These are phyloP conservation scores for Lichtheimia corymbifera DNA, from an alignment of 371 early-diverging fungal species.

Conservation along the genomic window DNA sequence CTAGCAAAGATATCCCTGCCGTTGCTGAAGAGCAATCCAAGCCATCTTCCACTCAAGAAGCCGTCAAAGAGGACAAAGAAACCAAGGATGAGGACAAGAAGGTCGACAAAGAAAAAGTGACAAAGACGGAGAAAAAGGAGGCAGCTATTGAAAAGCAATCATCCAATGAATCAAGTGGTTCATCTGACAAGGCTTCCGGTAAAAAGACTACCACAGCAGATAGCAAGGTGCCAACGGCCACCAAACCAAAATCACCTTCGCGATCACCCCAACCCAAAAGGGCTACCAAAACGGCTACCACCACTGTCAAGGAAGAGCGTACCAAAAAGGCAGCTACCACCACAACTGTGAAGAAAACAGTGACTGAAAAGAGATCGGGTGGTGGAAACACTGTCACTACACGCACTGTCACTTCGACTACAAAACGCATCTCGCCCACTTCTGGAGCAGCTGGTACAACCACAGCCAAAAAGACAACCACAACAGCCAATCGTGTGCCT, in stretches of 20 bases:
- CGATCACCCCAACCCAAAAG: slow-evolving; percentile 11
- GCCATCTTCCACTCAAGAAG: no score
- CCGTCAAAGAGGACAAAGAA: no score
- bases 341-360: slow-evolving; percentile 8
- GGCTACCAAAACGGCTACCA: neutral
- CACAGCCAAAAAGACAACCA: slow-evolving; percentile 1
- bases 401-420: slow-evolving; percentile 5
- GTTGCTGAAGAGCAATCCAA: no score
- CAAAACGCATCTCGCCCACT: slow-evolving; percentile 8
- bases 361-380: neutral
- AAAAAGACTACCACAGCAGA: no score
- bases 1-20: no score
- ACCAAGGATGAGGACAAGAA: no score
- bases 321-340: slow-evolving; percentile 5
- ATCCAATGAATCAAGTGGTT: no score
- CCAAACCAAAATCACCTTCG: slow-evolving; percentile 19
- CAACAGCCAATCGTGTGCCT: slow-evolving; percentile 20
- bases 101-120: no score
- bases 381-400: neutral
- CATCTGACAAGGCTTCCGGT: no score
- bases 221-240: no score
- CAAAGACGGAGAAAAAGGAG: no score
- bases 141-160: no score
- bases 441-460: neutral
- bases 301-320: neutral